These are phyloP conservation scores for Uronychia binucleata DNA, from an alignment of 73 alveolate genomes.

Conservation along the genomic window DNA sequence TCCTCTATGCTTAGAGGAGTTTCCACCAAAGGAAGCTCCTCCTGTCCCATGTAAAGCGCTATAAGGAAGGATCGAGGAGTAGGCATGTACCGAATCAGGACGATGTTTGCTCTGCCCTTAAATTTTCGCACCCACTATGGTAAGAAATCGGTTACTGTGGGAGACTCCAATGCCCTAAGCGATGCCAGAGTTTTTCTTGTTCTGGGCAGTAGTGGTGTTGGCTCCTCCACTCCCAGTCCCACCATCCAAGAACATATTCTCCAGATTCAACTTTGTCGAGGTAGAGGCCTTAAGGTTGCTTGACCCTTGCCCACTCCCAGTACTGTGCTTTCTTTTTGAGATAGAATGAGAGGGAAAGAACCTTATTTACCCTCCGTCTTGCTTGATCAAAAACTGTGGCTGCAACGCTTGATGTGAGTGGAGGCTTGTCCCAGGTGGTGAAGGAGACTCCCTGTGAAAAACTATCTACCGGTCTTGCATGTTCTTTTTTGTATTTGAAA, in stretches of 20 bases:
- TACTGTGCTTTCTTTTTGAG: background rate
- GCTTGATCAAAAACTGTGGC: background rate
- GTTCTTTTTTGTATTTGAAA: background rate
- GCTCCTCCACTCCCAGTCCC: constrained; percentile 2
- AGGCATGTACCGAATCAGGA: background rate
- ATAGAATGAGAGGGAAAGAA: background rate
- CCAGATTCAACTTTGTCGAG: background rate
- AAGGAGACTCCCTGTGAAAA: background rate
- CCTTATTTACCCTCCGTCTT: background rate
- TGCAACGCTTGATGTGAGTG: background rate
- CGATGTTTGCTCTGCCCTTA: background rate
- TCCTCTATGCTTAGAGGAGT: background rate
- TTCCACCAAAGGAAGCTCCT: background rate
- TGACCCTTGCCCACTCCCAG: background rate
- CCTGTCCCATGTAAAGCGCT: background rate
- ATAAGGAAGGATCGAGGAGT: background rate
- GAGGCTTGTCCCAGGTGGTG: background rate
- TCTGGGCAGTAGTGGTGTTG: background rate
- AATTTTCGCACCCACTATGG: too few species aligned
- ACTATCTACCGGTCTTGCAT: background rate
- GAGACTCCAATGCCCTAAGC: background rate
- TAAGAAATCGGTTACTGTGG: background rate
- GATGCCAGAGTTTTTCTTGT: background rate
- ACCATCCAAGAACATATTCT: background rate
- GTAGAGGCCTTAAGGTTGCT: background rate